phyloP scores from a whole-genome alignment of 140 eudicot species.

The Flaveria floridana region DNA sequence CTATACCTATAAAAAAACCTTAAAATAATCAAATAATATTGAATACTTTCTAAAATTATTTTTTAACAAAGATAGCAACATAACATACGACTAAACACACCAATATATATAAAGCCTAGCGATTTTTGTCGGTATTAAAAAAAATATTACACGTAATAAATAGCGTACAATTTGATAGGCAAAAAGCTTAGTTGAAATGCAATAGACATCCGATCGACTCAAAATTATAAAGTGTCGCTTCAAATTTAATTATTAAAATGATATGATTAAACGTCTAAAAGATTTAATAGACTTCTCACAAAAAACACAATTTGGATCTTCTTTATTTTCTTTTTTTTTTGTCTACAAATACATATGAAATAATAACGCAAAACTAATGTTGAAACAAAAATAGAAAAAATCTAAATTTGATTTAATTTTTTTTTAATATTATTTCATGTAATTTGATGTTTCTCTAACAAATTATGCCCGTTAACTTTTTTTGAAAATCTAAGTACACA shows the following conservation, averaged over 20 bases:
- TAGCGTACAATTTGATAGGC: background rate
- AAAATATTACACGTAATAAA: background rate
- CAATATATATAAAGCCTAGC: background rate
- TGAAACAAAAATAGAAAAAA: background rate
- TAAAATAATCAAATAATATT: slow-evolving; percentile 8
- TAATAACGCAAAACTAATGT: background rate
- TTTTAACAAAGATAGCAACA: slow-evolving; percentile 11
- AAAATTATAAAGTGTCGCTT: too few relatives aligned
- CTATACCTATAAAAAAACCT: slow-evolving; percentile 9
- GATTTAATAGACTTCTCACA: too few relatives aligned
- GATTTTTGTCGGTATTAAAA: background rate
- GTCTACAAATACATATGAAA: background rate
- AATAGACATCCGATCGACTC: background rate
- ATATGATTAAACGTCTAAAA: too few relatives aligned
- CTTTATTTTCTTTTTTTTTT: too few relatives aligned
- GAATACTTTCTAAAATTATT: background rate
- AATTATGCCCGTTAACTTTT: too few relatives aligned
- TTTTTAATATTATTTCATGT: too few relatives aligned
- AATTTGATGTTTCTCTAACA: too few relatives aligned
- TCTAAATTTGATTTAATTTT: too few relatives aligned
- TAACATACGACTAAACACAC: slow-evolving; percentile 10
- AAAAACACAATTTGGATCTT: too few relatives aligned
- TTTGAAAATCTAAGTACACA: too few relatives aligned
- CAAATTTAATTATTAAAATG: too few relatives aligned
- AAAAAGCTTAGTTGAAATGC: background rate